phyloP scores from a whole-genome alignment of 257 asterid genomes.

The Fraxinus excelsior region DNA sequence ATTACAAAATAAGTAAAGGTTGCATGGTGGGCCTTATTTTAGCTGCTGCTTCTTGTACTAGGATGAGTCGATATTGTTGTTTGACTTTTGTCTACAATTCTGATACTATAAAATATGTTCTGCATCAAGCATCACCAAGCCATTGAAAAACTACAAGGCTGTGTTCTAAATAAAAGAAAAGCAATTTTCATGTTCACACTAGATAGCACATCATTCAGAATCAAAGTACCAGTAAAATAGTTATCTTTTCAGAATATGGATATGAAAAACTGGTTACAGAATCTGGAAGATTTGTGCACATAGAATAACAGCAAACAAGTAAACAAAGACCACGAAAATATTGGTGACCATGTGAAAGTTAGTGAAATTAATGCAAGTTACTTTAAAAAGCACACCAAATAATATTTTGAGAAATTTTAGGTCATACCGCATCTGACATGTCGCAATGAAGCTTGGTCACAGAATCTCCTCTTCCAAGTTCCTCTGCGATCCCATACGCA shows the following conservation, averaged over 20 bases:
- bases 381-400: constrained; percentile 4
- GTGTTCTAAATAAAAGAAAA: background rate
- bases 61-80: background rate
- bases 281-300: constrained; percentile 1
- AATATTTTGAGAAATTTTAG: background rate
- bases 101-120: background rate
- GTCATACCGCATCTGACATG: constrained; percentile 94
- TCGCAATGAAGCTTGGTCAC: constrained; percentile 95
- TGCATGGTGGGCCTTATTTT: background rate
- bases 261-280: background rate
- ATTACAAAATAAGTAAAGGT: background rate
- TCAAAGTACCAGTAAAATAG: background rate
- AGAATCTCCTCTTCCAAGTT: constrained; percentile 96
- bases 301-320: constrained; percentile 9
- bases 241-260: background rate
- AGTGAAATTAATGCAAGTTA: constrained; percentile 12
- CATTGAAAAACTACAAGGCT: background rate
- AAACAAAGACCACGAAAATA: background rate
- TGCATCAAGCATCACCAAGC: background rate
- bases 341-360: constrained; percentile 3
- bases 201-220: background rate
- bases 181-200: background rate
- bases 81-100: background rate
- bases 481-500: constrained; percentile 71
- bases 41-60: background rate